phyloP scores from a whole-genome alignment of 2,329 filamentous ascomycete species.

The Pseudocercospora fijiensis region DNA sequence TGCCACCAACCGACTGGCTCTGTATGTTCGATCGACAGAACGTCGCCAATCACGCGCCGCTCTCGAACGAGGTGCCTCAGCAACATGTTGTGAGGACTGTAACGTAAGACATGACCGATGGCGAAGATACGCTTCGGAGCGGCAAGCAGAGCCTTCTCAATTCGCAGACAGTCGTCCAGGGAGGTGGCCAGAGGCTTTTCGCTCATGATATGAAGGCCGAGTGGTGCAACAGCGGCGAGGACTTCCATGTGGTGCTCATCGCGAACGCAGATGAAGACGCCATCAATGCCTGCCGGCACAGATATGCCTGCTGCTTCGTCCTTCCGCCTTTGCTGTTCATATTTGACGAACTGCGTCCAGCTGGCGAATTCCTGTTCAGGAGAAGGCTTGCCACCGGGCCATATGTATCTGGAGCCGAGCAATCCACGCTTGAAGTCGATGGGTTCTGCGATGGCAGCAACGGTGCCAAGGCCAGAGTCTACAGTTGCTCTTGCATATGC shows the following conservation, averaged over 20 bases:
- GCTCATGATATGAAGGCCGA: conserved; percentile 79
- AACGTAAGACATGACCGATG: conserved; percentile 89
- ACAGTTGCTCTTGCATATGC: conserved; percentile 69
- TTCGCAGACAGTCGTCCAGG: conserved; percentile 72
- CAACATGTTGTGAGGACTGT: conserved; percentile 87
- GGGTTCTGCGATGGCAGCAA: conserved; percentile 80
- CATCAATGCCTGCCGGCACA: conserved; percentile 49
- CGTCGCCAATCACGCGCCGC: conserved; percentile 75
- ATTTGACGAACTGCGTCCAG: conserved; percentile 75
- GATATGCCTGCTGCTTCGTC: conserved; percentile 50
- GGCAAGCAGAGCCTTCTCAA: conserved; percentile 44
- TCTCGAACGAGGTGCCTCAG: conserved; percentile 75
- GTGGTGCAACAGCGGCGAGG: conserved; percentile 67
- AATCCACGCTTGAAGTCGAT: conserved; percentile 70
- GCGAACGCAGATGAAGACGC: conserved; percentile 70
- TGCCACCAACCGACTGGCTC: conserved; percentile 98
- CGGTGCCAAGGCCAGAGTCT: conserved; percentile 63
- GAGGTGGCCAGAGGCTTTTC: conserved; percentile 90
- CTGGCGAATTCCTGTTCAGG: conserved; percentile 68
- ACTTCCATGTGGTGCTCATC: conserved; percentile 88
- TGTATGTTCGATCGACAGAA: conserved; percentile 83
- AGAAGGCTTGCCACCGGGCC: conserved; percentile 53
- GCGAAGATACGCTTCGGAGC: conserved; percentile 63
- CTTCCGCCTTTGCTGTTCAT: conserved; percentile 64
- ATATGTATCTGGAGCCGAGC: conserved; percentile 72